These are phyloP conservation scores for Colletotrichum theobromicola DNA, from an alignment of 2,329 filamentous ascomycete genomes.

Conservation along the genomic window DNA sequence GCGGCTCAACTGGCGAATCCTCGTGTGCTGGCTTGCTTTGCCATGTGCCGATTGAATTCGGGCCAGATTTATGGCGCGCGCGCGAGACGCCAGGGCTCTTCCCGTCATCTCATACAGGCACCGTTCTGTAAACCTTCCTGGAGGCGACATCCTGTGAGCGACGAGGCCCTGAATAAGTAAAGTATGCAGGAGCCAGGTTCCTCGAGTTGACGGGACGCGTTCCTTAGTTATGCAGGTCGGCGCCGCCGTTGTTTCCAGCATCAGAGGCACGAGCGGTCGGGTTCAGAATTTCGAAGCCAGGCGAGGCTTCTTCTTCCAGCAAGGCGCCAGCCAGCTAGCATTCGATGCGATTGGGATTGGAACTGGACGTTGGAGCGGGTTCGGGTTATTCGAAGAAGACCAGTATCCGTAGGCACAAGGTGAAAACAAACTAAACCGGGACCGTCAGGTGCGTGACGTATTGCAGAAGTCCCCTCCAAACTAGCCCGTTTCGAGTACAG, in stretches of 20 bases:
- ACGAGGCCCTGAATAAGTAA: neutral
- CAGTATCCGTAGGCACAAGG: neutral
- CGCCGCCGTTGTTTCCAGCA: conserved; percentile 3
- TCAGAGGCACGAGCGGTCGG: neutral
- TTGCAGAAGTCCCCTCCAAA: neutral
- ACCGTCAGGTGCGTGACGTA: conserved; percentile 16
- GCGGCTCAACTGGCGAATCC: neutral
- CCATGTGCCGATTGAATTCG: conserved; percentile 15
- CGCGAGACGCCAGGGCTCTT: conserved; percentile 15
- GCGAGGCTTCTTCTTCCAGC: neutral
- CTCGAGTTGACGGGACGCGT: neutral
- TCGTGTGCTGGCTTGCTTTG: neutral
- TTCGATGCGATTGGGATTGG: neutral
- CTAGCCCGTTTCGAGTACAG: conserved; percentile 18
- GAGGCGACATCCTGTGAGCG: neutral
- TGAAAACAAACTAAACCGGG: neutral
- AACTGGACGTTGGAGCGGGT: neutral
- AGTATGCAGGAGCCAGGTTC: neutral
- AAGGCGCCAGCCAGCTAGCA: neutral
- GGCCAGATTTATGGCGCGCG: neutral
- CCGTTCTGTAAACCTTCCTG: conserved; percentile 9
- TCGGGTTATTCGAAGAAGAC: neutral
- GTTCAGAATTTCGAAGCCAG: neutral
- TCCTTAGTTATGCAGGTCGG: neutral
- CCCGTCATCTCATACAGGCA: conserved; percentile 20